phyloP scores from a whole-genome alignment of 2,329 filamentous ascomycete species.

The Lecanosticta acicola region DNA sequence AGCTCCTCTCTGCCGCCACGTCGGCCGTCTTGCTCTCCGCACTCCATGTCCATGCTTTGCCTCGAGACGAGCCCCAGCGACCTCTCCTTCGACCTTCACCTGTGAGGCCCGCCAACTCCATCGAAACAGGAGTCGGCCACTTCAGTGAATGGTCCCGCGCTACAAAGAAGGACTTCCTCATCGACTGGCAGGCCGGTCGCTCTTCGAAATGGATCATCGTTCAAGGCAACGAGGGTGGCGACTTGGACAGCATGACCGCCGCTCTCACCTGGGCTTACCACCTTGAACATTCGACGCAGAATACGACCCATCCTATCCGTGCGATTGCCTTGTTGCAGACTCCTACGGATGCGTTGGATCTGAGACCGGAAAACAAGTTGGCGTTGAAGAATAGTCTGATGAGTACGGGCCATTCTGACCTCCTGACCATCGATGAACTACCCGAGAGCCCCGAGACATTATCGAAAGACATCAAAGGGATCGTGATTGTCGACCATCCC shows the following conservation, averaged over 20 bases:
- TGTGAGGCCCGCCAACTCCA: slow-evolving; percentile 11
- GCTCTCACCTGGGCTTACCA: slow-evolving; percentile 47
- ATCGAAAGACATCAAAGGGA: slow-evolving; percentile 39
- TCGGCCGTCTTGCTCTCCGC: no score
- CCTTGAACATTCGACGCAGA: slow-evolving; percentile 40
- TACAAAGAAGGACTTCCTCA: slow-evolving; percentile 43
- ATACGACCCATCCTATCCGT: slow-evolving; percentile 40
- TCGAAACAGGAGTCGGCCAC: slow-evolving; percentile 45
- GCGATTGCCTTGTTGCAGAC: slow-evolving; percentile 46
- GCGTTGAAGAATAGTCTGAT: slow-evolving; percentile 43
- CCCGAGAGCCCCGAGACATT: slow-evolving; percentile 45
- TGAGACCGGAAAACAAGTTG: slow-evolving; percentile 45
- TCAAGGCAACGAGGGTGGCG: slow-evolving; percentile 44
- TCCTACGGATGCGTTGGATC: slow-evolving; percentile 41
- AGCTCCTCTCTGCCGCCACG: no score
- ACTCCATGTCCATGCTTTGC: no score
- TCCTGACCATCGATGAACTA: slow-evolving; percentile 45
- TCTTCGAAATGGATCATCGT: slow-evolving; percentile 43
- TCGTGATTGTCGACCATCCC: slow-evolving; percentile 44
- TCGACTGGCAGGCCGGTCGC: slow-evolving; percentile 44
- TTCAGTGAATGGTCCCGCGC: slow-evolving; percentile 47
- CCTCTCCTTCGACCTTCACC: no score
- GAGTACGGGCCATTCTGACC: slow-evolving; percentile 43
- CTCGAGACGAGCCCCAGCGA: no score
- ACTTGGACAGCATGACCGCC: slow-evolving; percentile 42